Percentiles rank a stretch among this genome's conserved stretches.
Conservation (phyloP, 345 rosid genomes). For the Hibiscus tridactylites region DNA sequence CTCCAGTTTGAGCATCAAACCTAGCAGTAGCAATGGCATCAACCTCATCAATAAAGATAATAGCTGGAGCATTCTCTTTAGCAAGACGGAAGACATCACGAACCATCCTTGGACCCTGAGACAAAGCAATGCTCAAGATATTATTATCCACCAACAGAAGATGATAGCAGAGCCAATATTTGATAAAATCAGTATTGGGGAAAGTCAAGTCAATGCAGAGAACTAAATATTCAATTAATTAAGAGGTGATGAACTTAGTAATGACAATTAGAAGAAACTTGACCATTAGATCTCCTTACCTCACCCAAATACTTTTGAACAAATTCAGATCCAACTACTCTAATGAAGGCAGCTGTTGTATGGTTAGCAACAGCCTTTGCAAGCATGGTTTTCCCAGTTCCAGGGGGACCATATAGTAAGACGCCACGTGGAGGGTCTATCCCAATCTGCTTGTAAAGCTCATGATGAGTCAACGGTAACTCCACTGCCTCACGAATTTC, state of each 20-base stretch:
- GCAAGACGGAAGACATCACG: slow-evolving; percentile 99
- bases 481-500: slow-evolving; percentile 99
- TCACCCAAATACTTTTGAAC: slow-evolving; percentile 97
- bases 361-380: slow-evolving; percentile 98
- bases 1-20: slow-evolving; percentile 99
- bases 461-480: slow-evolving; percentile 91
- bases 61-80: slow-evolving; percentile 97
- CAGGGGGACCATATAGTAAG: slow-evolving; percentile 94
- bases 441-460: slow-evolving; percentile 90
- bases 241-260: neutral
- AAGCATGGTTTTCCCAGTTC: slow-evolving; percentile 98
- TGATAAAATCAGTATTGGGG: neutral
- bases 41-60: slow-evolving; percentile 93
- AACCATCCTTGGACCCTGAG: slow-evolving; percentile 97
- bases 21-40: slow-evolving; percentile 99
- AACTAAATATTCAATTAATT: neutral
- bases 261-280: neutral
- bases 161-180: neutral
- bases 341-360: slow-evolving; percentile 93
- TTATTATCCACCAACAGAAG: neutral
- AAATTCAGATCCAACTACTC: slow-evolving; percentile 99
- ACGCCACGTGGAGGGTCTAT: slow-evolving; percentile 99
- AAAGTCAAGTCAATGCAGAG: neutral
- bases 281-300: slow-evolving; percentile 32
- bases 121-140: slow-evolving; percentile 5